Evolutionary conservation across 805 yeast species (phyloP).

Genomic region (Saturnispora mendoncae): DNA sequence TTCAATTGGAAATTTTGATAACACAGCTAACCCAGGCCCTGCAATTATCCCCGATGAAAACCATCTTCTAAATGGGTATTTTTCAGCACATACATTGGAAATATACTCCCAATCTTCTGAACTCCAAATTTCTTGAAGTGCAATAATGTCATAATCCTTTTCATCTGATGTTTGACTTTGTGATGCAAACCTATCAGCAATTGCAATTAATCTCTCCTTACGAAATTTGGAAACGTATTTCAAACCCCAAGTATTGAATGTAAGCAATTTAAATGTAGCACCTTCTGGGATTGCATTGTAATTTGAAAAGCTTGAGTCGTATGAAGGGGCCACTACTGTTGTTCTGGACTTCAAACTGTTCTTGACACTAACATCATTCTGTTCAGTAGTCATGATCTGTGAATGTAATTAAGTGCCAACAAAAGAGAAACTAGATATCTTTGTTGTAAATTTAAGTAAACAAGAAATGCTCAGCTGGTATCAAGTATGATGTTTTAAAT

Average conservation of each 20-base stretch:
- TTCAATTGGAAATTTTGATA: constrained; percentile 77
- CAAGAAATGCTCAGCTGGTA: too few species aligned
- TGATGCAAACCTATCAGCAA: constrained; percentile 54
- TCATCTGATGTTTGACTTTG: constrained; percentile 16
- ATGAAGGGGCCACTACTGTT: background rate
- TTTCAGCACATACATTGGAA: constrained; percentile 32
- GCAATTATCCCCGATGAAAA: constrained; percentile 79
- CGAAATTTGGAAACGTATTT: constrained; percentile 73
- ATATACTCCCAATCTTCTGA: constrained; percentile 73
- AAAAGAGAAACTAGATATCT: too few species aligned
- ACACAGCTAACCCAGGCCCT: constrained; percentile 87
- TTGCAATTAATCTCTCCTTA: constrained; percentile 54
- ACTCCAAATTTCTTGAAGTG: constrained; percentile 94
- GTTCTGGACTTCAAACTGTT: background rate
- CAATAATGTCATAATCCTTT: constrained; percentile 67
- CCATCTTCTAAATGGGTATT: constrained; percentile 56
- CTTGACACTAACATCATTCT: background rate
- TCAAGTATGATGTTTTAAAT: too few species aligned
- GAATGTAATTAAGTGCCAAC: too few species aligned
- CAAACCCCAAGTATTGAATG: constrained; percentile 85
- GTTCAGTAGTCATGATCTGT: background rate
- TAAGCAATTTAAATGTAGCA: constrained; percentile 40
- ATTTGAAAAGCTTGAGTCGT: background rate
- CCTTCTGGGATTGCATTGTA: background rate
- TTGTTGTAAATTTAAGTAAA: too few species aligned